A percentile compares a stretch with the other conserved stretches of the same genome.
Evolutionary conservation across 2,329 filamentous ascomycete species (phyloP).

Genomic region (Monilinia aucupariae): DNA sequence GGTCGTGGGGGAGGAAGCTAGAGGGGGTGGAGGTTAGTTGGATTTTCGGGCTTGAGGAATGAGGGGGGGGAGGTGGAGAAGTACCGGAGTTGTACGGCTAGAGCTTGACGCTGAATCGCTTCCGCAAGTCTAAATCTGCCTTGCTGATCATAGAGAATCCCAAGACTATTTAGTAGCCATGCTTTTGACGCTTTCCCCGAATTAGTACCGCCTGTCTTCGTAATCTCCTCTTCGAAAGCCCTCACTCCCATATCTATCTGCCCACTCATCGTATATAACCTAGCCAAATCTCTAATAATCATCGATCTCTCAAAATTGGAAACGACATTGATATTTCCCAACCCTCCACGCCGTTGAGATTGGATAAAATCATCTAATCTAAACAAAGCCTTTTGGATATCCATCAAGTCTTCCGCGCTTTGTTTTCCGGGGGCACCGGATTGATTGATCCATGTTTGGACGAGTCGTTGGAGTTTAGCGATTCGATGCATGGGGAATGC

Average conservation of each 20-base stretch:
- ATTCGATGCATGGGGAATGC: constrained; percentile 16
- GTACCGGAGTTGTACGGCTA: constrained; percentile 14
- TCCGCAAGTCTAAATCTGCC: constrained; percentile 11
- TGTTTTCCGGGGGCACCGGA: constrained; percentile 2
- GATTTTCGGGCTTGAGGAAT: not conserved
- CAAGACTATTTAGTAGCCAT: constrained; percentile 14
- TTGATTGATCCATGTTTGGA: constrained; percentile 13
- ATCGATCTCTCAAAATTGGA: constrained; percentile 15
- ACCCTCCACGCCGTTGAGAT: constrained; percentile 9
- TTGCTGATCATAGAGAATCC: constrained; percentile 17
- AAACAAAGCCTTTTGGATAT: constrained; percentile 14
- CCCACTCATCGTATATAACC: constrained; percentile 14
- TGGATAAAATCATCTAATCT: constrained; percentile 12
- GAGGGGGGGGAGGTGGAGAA: not conserved
- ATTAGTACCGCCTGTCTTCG: constrained; percentile 14
- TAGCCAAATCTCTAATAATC: constrained; percentile 15
- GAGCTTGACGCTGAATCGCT: constrained; percentile 15
- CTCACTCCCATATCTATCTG: constrained; percentile 13
- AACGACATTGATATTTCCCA: constrained; percentile 4
- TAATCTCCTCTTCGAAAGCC: constrained; percentile 14
- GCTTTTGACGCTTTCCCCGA: constrained; percentile 15
- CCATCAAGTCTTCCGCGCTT: constrained; percentile 14
- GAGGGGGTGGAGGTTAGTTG: not conserved
- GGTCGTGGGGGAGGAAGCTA: constrained; percentile 11
- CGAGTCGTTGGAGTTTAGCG: constrained; percentile 13